Percentiles rank a stretch among this genome's conserved stretches.
Evolutionary conservation across 1,284 basidiomycete genomes (phyloP).

Genomic region (Bjerkandera adusta): DNA sequence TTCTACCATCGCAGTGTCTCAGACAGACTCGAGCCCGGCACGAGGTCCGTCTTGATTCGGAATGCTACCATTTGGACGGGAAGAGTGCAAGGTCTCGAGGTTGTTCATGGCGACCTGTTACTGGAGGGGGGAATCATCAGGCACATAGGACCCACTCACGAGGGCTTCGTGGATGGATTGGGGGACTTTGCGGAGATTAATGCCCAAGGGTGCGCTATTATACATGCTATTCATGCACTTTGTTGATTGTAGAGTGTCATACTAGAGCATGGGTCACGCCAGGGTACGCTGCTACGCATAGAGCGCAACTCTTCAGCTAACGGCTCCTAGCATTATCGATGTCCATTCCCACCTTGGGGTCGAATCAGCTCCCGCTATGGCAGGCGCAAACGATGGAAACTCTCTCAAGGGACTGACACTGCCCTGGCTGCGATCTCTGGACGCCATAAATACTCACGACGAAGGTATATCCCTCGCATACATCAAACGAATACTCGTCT

Average conservation of each 20-base stretch:
- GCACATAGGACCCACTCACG: slow-evolving; percentile 40
- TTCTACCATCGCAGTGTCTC: slow-evolving; percentile 52
- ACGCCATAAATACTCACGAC: slow-evolving; percentile 47
- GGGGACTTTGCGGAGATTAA: slow-evolving; percentile 16
- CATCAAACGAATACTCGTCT: slow-evolving; percentile 25
- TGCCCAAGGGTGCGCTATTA: slow-evolving; percentile 18
- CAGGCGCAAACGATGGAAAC: slow-evolving; percentile 34
- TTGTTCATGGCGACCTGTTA: slow-evolving; percentile 50
- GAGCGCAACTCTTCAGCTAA: not conserved
- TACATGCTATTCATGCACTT: not conserved
- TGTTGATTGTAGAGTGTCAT: not conserved
- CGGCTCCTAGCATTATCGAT: slow-evolving; percentile 45
- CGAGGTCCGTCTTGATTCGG: slow-evolving; percentile 15
- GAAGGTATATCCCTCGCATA: slow-evolving; percentile 28
- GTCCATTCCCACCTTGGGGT: slow-evolving; percentile 29
- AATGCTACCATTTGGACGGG: slow-evolving; percentile 74
- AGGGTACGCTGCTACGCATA: slow-evolving; percentile 17
- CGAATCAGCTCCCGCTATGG: slow-evolving; percentile 20
- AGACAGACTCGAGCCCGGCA: slow-evolving; percentile 58
- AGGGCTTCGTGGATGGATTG: slow-evolving; percentile 5
- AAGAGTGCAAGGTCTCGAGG: slow-evolving; percentile 46
- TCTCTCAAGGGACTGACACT: slow-evolving; percentile 36
- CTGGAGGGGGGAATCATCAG: slow-evolving; percentile 56
- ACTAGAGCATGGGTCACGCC: slow-evolving; percentile 25
- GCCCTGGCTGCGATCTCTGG: slow-evolving; percentile 48